A percentile compares a stretch with the other conserved stretches of the same genome.
Evolutionary conservation across 2,329 filamentous ascomycete species (phyloP).

Genomic region (Pochonia chlamydosporia): DNA sequence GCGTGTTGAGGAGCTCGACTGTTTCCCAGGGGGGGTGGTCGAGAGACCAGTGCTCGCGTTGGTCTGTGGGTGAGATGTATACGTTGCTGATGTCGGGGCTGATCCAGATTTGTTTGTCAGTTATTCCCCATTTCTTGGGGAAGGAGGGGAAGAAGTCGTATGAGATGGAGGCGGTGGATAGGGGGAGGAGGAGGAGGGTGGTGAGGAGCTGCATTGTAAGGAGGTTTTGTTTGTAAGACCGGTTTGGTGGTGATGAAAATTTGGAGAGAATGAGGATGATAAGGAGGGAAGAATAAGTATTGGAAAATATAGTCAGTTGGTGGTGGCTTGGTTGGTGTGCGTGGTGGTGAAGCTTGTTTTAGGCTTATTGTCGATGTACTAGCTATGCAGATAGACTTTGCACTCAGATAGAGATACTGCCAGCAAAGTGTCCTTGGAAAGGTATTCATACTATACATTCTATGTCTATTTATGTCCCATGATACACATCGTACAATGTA

Average conservation of each 20-base stretch:
- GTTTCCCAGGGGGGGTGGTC: constrained; percentile 42
- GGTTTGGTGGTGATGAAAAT: neutral
- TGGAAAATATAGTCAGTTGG: neutral
- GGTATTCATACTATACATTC: too few species aligned
- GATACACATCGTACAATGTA: too few species aligned
- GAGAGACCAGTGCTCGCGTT: neutral
- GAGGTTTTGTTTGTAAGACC: neutral
- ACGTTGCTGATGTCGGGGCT: neutral
- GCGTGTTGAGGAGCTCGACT: constrained; percentile 22
- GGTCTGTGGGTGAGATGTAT: neutral
- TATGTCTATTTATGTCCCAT: too few species aligned
- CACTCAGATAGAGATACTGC: too few species aligned
- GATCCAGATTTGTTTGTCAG: neutral
- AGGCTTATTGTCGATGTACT: neutral
- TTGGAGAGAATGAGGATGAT: neutral
- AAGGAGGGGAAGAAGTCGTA: neutral
- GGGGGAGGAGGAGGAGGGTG: neutral
- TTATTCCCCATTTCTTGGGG: neutral
- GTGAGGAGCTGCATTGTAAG: neutral
- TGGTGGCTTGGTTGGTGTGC: neutral
- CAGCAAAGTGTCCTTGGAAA: too few species aligned
- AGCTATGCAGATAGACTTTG: too few species aligned
- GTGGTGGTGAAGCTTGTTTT: neutral
- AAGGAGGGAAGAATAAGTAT: neutral
- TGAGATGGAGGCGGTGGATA: neutral